Conservation (phyloP, 257 asterid genomes). For the Solanum virginianum region DNA sequence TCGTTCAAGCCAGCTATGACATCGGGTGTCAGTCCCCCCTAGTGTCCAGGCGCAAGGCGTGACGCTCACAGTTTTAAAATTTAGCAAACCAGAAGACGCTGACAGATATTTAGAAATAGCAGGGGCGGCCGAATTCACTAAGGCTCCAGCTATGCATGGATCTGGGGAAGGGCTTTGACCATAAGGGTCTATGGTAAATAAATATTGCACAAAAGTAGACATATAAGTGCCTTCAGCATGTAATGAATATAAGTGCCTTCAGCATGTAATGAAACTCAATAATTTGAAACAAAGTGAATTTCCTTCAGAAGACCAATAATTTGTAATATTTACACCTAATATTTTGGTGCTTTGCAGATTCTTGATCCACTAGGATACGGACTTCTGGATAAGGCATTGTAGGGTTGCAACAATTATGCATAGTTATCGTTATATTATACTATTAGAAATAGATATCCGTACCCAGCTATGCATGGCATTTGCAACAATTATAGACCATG, state of each 20-base stretch:
- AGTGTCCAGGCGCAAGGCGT: background rate
- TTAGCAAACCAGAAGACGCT: background rate
- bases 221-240: background rate
- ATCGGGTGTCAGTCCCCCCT: background rate
- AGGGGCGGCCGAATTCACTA: background rate
- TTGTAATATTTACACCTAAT: background rate
- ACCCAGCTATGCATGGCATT: constrained; percentile 99
- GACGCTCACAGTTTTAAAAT: background rate
- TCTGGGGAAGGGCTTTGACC: background rate
- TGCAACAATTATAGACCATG: constrained; percentile 90
- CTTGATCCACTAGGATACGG: background rate
- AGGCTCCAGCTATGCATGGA: background rate
- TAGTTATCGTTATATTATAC: background rate
- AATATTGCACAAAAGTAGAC: background rate
- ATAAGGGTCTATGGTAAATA: background rate
- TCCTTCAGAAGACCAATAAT: background rate
- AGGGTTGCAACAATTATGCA: background rate
- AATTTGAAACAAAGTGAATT: background rate
- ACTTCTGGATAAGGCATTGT: background rate
- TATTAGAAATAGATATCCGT: constrained; percentile 2
- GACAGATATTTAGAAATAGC: background rate
- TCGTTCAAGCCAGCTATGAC: background rate
- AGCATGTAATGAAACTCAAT: background rate
- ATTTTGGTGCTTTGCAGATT: background rate
- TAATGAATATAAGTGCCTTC: background rate